These are phyloP conservation scores for Lepidium sativum DNA, from an alignment of 345 rosid genomes.

Conservation along the genomic window DNA sequence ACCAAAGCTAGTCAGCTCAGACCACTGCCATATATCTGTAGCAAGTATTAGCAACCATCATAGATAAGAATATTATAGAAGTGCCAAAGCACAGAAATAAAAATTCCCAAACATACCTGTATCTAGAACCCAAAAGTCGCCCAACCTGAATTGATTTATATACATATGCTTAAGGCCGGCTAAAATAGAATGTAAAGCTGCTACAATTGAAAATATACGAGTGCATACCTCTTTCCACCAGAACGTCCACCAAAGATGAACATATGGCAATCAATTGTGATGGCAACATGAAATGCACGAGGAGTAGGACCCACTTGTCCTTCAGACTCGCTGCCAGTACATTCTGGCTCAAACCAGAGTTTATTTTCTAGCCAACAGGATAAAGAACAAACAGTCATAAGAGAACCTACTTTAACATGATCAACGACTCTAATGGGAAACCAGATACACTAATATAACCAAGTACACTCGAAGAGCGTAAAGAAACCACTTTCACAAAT, in stretches of 20 bases:
- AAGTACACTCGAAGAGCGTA: neutral
- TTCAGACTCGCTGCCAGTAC: slow-evolving; percentile 75
- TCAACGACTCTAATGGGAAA: neutral
- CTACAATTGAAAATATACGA: neutral
- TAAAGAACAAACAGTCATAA: neutral
- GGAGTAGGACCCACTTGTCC: slow-evolving; percentile 82
- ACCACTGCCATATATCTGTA: slow-evolving; percentile 99
- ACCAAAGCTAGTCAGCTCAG: slow-evolving; percentile 86
- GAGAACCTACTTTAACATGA: neutral
- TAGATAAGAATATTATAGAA: neutral
- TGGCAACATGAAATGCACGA: slow-evolving; percentile 91
- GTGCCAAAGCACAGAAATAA: neutral
- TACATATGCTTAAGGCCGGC: neutral
- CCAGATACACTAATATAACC: neutral
- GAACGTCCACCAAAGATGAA: slow-evolving; percentile 94
- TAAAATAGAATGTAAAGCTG: neutral
- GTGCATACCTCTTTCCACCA: slow-evolving; percentile 58
- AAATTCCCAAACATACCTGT: slow-evolving; percentile 45
- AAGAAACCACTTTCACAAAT: neutral
- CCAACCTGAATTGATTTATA: slow-evolving; percentile 52
- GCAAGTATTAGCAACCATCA: slow-evolving; percentile 5
- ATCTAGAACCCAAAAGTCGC: slow-evolving; percentile 97
- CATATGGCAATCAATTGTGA: slow-evolving; percentile 88
- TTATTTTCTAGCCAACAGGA: slow-evolving; percentile 50
- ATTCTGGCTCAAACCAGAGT: slow-evolving; percentile 87